Base-by-base conservation (phyloP, 164 flowering plant species). In the Vitis riparia region DNA sequence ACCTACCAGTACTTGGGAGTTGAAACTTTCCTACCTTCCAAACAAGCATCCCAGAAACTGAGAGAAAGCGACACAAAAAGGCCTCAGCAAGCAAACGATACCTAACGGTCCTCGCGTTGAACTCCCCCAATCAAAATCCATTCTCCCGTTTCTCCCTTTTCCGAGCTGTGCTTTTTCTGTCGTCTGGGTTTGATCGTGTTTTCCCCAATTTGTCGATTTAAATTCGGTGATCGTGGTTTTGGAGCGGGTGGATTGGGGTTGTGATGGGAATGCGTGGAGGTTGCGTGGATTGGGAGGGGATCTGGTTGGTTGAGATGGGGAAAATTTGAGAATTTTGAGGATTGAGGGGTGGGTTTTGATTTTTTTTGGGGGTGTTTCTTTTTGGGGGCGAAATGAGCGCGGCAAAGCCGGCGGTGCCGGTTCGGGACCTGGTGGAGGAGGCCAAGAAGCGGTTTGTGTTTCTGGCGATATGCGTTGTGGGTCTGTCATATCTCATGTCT, bases 401-500 rank as follows among this genome's bases (percentile, higher is more conserved):
- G 59, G 86, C 78, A 67, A 82, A 78, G 80, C 84, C 77, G 69
- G 82, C 71, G 73, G 84, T 78, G 71, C 68, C 81, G 37, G 84
- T 83, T 49, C 80, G 83, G 55, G 97, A 93, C 86, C 85, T 96
- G n/a, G 80, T 83, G 51, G 99, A 96, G 75, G 99, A 96, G 77
- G 98, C 89, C 19, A 93, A 96, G 90, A 96, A 93, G 80, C 81
- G 99, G 75, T 71, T 87, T 74, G 89, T 96, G 49, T 70, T 93
- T 69, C 74, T 96, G 75, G 75, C 71, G 51, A 79, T 92, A 19
- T 93, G 95, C 77, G 88, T 87, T 19, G 82, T 92, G n/a, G 99
- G 99, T 14, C 79, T 96, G 17, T 90, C 99, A 2, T 96, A 96
- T 75, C 84, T 96, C 68, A 91, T 96, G 99, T 96, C 99, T 0